These are phyloP conservation scores for Torulaspora maleeae DNA, from an alignment of 805 yeast species.

Conservation along the genomic window DNA sequence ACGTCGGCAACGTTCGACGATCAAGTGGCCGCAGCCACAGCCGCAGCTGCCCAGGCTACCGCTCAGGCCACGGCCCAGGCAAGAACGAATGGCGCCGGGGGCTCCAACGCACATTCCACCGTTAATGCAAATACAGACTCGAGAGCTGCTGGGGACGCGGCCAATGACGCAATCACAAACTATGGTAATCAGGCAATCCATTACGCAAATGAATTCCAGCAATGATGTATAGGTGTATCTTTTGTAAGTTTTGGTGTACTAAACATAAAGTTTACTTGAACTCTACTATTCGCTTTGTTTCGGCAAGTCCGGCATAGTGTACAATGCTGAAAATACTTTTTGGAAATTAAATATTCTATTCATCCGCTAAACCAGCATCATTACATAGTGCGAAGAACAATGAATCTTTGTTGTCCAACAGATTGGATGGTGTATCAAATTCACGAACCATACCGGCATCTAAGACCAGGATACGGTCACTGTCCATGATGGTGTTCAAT, in stretches of 20 bases:
- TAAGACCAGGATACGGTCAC: constrained; percentile 69
- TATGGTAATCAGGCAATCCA: constrained; percentile 35
- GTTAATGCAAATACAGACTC: constrained; percentile 3
- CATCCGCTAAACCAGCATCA: constrained; percentile 60
- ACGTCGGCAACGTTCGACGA: constrained; percentile 36
- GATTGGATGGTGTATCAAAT: constrained; percentile 64
- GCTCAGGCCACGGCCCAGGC: constrained; percentile 28
- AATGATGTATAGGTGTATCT: constrained; percentile 5
- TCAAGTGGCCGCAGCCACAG: constrained; percentile 38
- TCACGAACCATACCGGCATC: constrained; percentile 74
- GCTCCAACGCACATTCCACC: neutral
- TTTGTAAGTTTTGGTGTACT: constrained; percentile 5
- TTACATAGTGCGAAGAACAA: constrained; percentile 76
- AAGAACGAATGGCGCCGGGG: constrained; percentile 3
- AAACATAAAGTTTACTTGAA: constrained; percentile 2
- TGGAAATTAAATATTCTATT: neutral
- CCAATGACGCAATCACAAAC: constrained; percentile 25
- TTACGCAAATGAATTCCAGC: constrained; percentile 34
- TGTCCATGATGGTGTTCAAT: constrained; percentile 75
- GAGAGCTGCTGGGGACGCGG: constrained; percentile 12
- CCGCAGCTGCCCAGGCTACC: constrained; percentile 36
- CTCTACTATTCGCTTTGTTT: neutral
- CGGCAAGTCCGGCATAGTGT: neutral
- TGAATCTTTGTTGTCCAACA: constrained; percentile 62
- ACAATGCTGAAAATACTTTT: neutral